phyloP scores from a whole-genome alignment of 148 eudicot species.

The Chenopodium quinoa region DNA sequence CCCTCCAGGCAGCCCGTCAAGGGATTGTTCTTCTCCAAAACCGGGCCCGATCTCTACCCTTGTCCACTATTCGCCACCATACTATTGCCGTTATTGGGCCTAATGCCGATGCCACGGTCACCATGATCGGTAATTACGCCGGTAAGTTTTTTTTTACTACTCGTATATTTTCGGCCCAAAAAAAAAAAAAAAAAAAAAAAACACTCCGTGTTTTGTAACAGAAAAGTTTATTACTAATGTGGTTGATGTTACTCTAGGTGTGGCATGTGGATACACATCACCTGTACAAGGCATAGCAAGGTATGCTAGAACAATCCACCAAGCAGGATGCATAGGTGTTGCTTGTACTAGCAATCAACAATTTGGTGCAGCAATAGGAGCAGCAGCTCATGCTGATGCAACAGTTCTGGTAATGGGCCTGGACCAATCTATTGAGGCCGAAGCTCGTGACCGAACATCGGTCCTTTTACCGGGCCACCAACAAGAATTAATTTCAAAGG shows the following conservation, averaged over 20 bases:
- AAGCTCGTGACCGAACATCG: conserved; percentile 48
- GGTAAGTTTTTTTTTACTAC: conserved; percentile 30
- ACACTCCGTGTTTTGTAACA: background rate
- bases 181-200: no score
- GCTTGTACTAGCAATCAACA: conserved; percentile 42
- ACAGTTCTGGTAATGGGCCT: conserved; percentile 75
- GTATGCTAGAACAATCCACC: conserved; percentile 57
- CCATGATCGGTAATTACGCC: conserved; percentile 69
- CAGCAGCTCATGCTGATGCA: conserved; percentile 74
- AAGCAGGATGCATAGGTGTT: conserved; percentile 57
- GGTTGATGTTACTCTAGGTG: conserved; percentile 34
- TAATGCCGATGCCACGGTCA: conserved; percentile 47
- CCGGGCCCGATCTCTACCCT: conserved; percentile 48
- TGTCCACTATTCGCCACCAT: conserved; percentile 39
- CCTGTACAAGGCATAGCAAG: conserved; percentile 71
- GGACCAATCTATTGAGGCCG: conserved; percentile 75
- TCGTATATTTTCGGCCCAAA: no score
- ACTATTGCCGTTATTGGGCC: conserved; percentile 64
- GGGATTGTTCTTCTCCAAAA: conserved; percentile 79
- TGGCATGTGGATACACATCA: conserved; percentile 68
- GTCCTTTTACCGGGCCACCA: conserved; percentile 55
- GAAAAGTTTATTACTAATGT: background rate
- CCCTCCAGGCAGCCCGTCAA: conserved; percentile 88
- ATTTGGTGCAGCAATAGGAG: conserved; percentile 60
- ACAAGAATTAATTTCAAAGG: conserved; percentile 56